Evolutionary conservation across 2,329 filamentous ascomycete species (phyloP).

Genomic region (Periconia macrospinosa): DNA sequence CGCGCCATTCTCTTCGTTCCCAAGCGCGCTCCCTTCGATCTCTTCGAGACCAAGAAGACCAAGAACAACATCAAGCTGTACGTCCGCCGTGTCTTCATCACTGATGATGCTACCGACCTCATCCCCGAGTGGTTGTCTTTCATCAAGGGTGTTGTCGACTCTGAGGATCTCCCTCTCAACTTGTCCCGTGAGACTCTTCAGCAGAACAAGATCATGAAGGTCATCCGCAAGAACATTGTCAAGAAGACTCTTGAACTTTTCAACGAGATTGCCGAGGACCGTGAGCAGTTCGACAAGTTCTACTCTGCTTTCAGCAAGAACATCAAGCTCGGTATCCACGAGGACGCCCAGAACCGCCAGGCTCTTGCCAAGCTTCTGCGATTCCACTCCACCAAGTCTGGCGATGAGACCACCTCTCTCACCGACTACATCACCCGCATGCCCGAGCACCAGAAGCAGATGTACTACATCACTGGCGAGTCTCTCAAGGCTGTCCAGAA

Average conservation of each 20-base stretch:
- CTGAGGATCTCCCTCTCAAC: conserved; percentile 98
- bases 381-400: conserved; percentile 99
- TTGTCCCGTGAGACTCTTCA: conserved; percentile 99
- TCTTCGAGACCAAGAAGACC: conserved; percentile 99
- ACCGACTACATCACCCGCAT: conserved; percentile 98
- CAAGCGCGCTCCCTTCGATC: conserved; percentile 98
- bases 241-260: conserved; percentile 99
- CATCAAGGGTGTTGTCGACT: conserved; percentile 99
- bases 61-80: conserved; percentile 99
- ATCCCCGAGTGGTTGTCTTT: conserved; percentile 99
- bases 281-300: conserved; percentile 99
- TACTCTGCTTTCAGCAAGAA: conserved; percentile 99
- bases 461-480: conserved; percentile 99
- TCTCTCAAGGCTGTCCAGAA: conserved; percentile 97
- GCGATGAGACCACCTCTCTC: conserved; percentile 92
- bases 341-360: conserved; percentile 96
- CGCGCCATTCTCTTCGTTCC: conserved; percentile 98
- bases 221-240: conserved; percentile 99
- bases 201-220: conserved; percentile 99
- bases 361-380: conserved; percentile 96
- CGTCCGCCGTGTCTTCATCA: conserved; percentile 99
- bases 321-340: conserved; percentile 99
- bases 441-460: conserved; percentile 99
- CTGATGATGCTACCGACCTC: conserved; percentile 97
- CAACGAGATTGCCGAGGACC: conserved; percentile 98